Base-by-base conservation (phyloP, 768 basidiomycete genomes). In the Leucocoprinus sp. region DNA sequence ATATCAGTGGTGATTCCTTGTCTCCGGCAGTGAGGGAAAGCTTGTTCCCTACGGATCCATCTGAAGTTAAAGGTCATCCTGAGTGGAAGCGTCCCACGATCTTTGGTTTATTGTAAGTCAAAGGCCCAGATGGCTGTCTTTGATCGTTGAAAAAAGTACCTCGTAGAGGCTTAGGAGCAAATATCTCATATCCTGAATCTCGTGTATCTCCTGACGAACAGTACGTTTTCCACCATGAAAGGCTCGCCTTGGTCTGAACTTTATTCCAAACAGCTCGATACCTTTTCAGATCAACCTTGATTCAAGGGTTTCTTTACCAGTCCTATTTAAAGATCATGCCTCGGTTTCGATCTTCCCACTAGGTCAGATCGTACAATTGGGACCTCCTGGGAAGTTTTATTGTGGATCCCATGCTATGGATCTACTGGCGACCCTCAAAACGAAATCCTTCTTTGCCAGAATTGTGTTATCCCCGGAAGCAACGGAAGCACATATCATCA, bases 321-420 rank as follows among this genome's bases (percentile, higher is more conserved):
- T 82, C 1, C 50, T 63, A 19, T 60, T 84, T 24, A 58, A 66
- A 34, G 71, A 76, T 39, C 48, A 63, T 22, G 58, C 64, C 22
- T 48, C 55, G 2, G 54, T 64, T 35, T 55, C 64, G 26, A 52
- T 53, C 3, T 65, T 68, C 33, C 67, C 14, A 69, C 73, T 28
- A 59, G 64, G 15, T 55, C 67, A 24, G 57, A 70, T 28, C 61
- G 57, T 15, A n/a, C 66, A 63, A 11, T 68, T 57, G 26, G 69
- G 67, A 14, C 69, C 71, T 7, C 71, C 80, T 1, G 84, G 80
- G 15, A 72, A 78, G 53, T 84, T 86, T 53, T 84, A 82, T 55
- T 61, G 60, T 29, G 58, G 63, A 23, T 56, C 70, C 23, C 60
- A 71, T 48, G 76, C 76, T 2, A 55, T 68, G 26, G 57, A 64